Conservation (phyloP, 768 basidiomycete species). For the Russula earlei region DNA sequence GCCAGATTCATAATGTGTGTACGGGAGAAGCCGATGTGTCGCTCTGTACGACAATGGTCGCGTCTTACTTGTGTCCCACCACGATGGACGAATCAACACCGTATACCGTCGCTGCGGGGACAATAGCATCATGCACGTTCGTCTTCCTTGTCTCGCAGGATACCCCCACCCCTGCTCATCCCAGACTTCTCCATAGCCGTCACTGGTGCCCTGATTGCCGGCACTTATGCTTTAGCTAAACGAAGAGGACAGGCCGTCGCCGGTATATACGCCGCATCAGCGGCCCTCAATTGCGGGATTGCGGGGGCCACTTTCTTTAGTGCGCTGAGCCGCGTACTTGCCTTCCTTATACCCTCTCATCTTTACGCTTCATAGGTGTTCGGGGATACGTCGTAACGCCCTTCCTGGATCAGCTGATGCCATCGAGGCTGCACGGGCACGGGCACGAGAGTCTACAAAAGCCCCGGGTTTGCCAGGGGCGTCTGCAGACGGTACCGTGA, state of each 20-base stretch:
- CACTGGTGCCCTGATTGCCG: constrained; percentile 39
- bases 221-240: constrained; percentile 38
- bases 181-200: constrained; percentile 36
- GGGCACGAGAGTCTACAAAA: constrained; percentile 30
- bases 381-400: constrained; percentile 74
- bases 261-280: constrained; percentile 38
- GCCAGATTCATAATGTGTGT: too few relatives aligned
- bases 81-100: constrained; percentile 29
- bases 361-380: constrained; percentile 37
- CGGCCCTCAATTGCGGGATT: constrained; percentile 64
- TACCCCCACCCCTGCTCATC: constrained; percentile 23
- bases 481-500: constrained; percentile 20
- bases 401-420: constrained; percentile 36
- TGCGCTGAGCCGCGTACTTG: constrained; percentile 29
- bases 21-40: constrained; percentile 8
- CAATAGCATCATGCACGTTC: constrained; percentile 72
- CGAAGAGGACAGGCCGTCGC: constrained; percentile 38
- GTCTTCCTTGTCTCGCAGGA: constrained; percentile 32
- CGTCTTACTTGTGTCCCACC: neutral
- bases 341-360: neutral
- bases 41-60: too few relatives aligned
- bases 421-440: constrained; percentile 38
- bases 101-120: constrained; percentile 45
- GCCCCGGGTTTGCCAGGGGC: constrained; percentile 21
- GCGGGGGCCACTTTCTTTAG: constrained; percentile 73